A percentile compares a stretch with the other conserved stretches of the same genome.
phyloP scores from a whole-genome alignment of 805 yeast genomes.

The Lachancea fermentati region DNA sequence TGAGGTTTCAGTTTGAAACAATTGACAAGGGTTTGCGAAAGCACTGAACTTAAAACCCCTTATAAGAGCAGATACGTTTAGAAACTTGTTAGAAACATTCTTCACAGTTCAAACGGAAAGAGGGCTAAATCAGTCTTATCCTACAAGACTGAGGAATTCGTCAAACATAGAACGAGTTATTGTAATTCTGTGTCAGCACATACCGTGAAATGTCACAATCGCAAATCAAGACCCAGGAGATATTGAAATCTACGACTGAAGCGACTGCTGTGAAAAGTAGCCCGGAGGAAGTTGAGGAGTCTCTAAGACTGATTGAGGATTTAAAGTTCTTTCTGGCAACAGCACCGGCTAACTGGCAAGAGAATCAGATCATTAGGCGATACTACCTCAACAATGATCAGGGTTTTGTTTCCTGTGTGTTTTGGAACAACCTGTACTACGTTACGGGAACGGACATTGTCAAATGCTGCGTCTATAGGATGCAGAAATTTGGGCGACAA shows the following conservation, averaged over 20 bases:
- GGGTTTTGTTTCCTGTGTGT: slow-evolving; percentile 87
- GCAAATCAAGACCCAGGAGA: slow-evolving; percentile 1
- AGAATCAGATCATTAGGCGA: slow-evolving; percentile 77
- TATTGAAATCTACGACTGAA: slow-evolving; percentile 5
- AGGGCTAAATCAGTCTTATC: background rate
- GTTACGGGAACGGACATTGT: slow-evolving; percentile 96
- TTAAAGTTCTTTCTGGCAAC: slow-evolving; percentile 82
- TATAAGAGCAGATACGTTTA: slow-evolving; percentile 11
- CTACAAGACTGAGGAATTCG: background rate
- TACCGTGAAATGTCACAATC: slow-evolving; percentile 5
- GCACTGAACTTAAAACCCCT: background rate
- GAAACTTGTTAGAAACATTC: slow-evolving; percentile 14
- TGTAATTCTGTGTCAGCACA: background rate
- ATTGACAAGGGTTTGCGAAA: background rate
- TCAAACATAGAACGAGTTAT: background rate
- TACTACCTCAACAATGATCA: slow-evolving; percentile 84
- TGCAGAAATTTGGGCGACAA: slow-evolving; percentile 83
- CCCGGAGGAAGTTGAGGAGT: slow-evolving; percentile 39
- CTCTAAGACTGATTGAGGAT: slow-evolving; percentile 63
- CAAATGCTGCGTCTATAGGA: slow-evolving; percentile 80
- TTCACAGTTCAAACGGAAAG: slow-evolving; percentile 3
- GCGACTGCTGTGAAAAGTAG: slow-evolving; percentile 7
- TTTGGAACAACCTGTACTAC: slow-evolving; percentile 85
- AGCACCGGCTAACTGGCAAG: slow-evolving; percentile 94
- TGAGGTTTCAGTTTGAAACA: background rate